These are phyloP conservation scores for Canna indica DNA, from an alignment of 176 grass and related monocot genomes.

Conservation along the genomic window DNA sequence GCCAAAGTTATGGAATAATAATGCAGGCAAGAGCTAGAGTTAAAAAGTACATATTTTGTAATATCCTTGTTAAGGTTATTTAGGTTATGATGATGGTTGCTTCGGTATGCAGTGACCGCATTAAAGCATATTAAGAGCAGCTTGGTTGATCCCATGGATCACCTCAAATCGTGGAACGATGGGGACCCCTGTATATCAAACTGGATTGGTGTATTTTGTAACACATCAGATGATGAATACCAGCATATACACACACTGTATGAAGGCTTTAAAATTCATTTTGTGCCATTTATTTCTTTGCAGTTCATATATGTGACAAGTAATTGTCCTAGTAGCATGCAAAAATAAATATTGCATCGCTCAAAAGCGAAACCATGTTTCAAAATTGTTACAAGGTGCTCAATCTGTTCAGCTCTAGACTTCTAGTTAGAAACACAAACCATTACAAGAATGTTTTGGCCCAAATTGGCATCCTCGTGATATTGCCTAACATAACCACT, in stretches of 20 bases:
- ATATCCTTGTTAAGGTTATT: background rate
- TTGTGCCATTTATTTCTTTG: background rate
- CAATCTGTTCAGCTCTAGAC: background rate
- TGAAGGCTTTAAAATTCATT: slow-evolving; percentile 2
- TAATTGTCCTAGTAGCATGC: background rate
- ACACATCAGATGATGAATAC: slow-evolving; percentile 25
- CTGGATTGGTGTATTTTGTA: slow-evolving; percentile 69
- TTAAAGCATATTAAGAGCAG: slow-evolving; percentile 42
- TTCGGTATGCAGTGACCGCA: slow-evolving; percentile 41
- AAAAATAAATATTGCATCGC: background rate
- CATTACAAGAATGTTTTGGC: background rate
- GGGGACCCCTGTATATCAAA: slow-evolving; percentile 82
- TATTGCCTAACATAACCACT: background rate
- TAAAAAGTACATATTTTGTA: background rate
- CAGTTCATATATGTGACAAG: slow-evolving; percentile 6
- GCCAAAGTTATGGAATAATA: background rate
- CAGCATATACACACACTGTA: slow-evolving; percentile 80
- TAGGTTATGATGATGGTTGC: background rate
- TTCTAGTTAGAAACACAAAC: background rate
- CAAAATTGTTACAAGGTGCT: background rate
- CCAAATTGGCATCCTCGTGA: background rate
- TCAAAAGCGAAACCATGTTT: no score
- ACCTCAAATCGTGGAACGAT: slow-evolving; percentile 54
- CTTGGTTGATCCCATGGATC: slow-evolving; percentile 57
- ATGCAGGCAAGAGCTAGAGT: background rate